These are phyloP conservation scores for Akanthomyces lecanii DNA, from an alignment of 2,329 filamentous ascomycete species.

Conservation along the genomic window DNA sequence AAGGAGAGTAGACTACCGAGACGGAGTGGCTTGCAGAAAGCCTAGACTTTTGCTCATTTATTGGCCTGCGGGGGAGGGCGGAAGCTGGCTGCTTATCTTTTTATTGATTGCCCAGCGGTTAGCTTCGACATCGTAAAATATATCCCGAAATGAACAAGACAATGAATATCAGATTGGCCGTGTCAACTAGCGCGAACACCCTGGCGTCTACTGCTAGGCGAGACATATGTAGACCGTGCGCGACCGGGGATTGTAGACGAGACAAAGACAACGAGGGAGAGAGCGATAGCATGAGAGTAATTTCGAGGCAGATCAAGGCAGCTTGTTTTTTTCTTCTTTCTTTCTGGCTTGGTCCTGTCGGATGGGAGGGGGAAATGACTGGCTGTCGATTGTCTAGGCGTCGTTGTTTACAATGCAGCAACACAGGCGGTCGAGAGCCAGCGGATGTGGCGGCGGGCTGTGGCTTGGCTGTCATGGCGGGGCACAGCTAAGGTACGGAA, in stretches of 20 bases:
- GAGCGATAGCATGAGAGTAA: not conserved
- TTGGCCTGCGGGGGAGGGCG: not conserved
- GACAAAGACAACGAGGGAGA: not conserved
- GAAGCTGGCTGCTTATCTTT: not conserved
- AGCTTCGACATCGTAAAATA: not conserved
- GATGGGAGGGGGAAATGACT: not conserved
- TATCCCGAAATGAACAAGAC: slow-evolving; percentile 1
- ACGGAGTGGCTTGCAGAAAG: not conserved
- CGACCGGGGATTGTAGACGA: not conserved
- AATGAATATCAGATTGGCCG: not conserved
- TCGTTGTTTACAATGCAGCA: not conserved
- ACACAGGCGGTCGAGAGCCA: not conserved
- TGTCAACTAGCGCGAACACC: no score
- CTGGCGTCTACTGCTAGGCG: not conserved
- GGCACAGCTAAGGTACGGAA: no score
- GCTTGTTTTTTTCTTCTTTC: not conserved
- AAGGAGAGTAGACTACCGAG: not conserved
- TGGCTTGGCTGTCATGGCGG: not conserved
- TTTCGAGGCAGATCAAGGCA: no score
- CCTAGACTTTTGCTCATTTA: not conserved
- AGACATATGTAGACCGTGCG: not conserved
- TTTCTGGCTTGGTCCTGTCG: not conserved
- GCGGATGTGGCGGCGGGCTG: not conserved
- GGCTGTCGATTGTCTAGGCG: not conserved
- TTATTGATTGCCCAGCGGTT: not conserved